Percentiles rank a stretch among this genome's conserved stretches.
phyloP scores from a whole-genome alignment of 257 asterid species.

The Capsicum baccatum region DNA sequence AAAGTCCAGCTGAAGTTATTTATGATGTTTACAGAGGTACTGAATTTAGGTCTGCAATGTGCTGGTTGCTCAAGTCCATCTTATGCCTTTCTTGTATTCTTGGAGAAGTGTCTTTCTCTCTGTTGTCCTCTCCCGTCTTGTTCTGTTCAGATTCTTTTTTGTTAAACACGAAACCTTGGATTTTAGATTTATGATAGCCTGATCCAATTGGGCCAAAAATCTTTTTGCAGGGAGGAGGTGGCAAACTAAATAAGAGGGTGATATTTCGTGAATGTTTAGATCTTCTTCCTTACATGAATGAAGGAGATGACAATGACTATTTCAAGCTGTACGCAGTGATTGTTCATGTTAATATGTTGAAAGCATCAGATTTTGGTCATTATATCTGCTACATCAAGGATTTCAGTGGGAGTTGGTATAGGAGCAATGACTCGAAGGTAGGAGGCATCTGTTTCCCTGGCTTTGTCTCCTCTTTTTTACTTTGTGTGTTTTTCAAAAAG shows the following conservation, averaged over 20 bases:
- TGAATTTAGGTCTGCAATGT: not conserved
- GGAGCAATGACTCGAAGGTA: conserved; percentile 91
- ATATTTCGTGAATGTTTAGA: conserved; percentile 78
- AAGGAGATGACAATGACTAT: conserved; percentile 63
- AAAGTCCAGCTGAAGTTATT: conserved; percentile 8
- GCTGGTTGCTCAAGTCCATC: not conserved
- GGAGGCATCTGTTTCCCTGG: conserved; percentile 4
- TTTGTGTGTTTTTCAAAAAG: not conserved
- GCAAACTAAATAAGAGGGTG: conserved; percentile 92
- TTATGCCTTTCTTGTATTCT: not conserved
- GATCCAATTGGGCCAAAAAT: not conserved
- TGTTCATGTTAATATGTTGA: conserved; percentile 90
- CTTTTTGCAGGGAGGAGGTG: conserved; percentile 72
- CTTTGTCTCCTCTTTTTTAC: not conserved
- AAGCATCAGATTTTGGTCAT: conserved; percentile 93
- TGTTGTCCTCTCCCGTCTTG: not conserved
- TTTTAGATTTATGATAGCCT: not conserved
- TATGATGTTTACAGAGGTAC: conserved; percentile 5
- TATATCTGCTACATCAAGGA: conserved; percentile 91
- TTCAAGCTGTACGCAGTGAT: conserved; percentile 94
- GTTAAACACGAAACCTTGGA: not conserved
- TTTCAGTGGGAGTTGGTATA: conserved; percentile 78
- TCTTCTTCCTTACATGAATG: conserved; percentile 81
- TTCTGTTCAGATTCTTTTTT: not conserved
- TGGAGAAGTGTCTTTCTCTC: not conserved